These are phyloP conservation scores for Penium margaritaceum DNA, from an alignment of 139 green algal genomes.

Conservation along the genomic window DNA sequence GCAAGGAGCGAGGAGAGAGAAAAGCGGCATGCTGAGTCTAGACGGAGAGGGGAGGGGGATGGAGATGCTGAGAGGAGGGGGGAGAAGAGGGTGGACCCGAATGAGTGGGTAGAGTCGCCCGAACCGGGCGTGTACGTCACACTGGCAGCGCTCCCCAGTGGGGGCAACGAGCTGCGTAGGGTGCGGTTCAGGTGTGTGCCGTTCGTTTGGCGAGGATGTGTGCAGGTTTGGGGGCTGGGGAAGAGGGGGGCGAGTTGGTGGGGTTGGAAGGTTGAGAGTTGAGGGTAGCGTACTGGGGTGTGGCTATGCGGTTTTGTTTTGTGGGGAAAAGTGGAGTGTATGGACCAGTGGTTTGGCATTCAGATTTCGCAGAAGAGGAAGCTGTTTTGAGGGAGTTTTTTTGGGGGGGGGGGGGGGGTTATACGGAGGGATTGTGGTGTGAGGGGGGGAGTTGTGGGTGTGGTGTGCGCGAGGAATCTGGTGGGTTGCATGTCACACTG, in stretches of 20 bases:
- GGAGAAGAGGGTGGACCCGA: not conserved
- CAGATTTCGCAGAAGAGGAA: no score
- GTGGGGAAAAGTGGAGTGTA: not conserved
- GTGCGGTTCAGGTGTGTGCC: conserved; percentile 42
- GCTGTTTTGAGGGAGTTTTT: not conserved
- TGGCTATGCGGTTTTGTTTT: not conserved
- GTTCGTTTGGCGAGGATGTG: no score
- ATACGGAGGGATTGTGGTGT: no score
- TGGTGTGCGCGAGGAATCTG: no score
- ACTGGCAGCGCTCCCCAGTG: not conserved
- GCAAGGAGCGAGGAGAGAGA: not conserved
- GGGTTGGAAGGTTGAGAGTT: not conserved
- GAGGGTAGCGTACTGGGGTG: not conserved
- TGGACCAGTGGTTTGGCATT: not conserved
- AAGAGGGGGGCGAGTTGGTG: not conserved
- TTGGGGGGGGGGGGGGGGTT: not conserved
- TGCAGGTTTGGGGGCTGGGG: no score
- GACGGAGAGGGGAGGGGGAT: not conserved
- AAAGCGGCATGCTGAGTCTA: not conserved
- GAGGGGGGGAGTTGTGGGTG: no score
- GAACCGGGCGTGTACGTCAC: conserved; percentile 35
- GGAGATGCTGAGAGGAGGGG: not conserved
- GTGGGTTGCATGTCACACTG: no score
- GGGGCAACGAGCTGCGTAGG: conserved; percentile 24
- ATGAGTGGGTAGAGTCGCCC: conserved; percentile 32